Percentiles rank a stretch among this genome's conserved stretches.
These are phyloP conservation scores for Afroboletus lepidellus DNA, from an alignment of 1,284 basidiomycete species.

Conservation along the genomic window DNA sequence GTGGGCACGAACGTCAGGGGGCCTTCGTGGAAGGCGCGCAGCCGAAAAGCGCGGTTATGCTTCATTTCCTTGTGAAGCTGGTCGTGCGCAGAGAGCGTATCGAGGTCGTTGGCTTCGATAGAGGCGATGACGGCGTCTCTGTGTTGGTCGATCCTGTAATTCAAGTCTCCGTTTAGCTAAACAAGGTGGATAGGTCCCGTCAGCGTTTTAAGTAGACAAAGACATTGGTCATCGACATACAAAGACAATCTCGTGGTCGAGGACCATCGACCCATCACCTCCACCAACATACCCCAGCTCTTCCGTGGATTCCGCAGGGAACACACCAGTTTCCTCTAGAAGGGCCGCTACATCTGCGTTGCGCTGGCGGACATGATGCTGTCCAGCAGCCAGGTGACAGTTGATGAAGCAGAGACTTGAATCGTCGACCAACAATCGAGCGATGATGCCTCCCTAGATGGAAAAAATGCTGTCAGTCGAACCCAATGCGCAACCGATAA, in stretches of 20 bases:
- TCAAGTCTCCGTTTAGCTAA: slow-evolving; percentile 79
- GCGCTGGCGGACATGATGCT: slow-evolving; percentile 76
- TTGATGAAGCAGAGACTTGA: slow-evolving; percentile 94
- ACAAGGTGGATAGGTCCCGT: slow-evolving; percentile 1
- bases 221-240: slow-evolving; percentile 52
- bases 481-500: neutral
- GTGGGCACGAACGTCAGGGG: slow-evolving; percentile 84
- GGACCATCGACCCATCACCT: slow-evolving; percentile 90
- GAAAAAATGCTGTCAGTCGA: neutral
- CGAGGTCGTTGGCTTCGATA: slow-evolving; percentile 64
- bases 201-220: neutral
- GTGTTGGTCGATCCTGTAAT: slow-evolving; percentile 92
- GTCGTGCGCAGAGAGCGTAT: slow-evolving; percentile 73
- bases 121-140: slow-evolving; percentile 77
- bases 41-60: slow-evolving; percentile 80
- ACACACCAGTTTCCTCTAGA: slow-evolving; percentile 76
- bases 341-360: slow-evolving; percentile 87
- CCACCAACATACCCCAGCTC: slow-evolving; percentile 79
- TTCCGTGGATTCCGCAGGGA: slow-evolving; percentile 49
- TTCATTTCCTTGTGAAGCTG: slow-evolving; percentile 90
- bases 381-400: slow-evolving; percentile 94
- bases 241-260: slow-evolving; percentile 94
- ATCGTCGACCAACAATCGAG: slow-evolving; percentile 89
- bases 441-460: slow-evolving; percentile 81
- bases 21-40: slow-evolving; percentile 83